A percentile compares a stretch with the other conserved stretches of the same genome.
Conservation (phyloP, 2,329 filamentous ascomycete species). For the Pseudocercospora cruenta region DNA sequence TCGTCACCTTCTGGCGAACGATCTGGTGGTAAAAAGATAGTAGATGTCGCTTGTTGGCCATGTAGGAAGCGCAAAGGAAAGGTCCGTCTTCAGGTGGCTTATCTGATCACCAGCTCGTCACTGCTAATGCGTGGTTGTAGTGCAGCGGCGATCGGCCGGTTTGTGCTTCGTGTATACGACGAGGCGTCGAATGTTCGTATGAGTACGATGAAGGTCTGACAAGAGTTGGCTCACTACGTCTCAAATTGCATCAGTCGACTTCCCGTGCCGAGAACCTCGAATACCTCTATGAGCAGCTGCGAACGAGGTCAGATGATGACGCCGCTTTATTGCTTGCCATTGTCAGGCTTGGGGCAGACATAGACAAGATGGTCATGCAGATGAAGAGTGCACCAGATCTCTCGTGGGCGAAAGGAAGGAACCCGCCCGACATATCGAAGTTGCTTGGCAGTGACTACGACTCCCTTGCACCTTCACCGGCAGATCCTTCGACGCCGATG, state of each 20-base stretch:
- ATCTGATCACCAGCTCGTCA: background rate
- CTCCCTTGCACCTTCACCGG: background rate
- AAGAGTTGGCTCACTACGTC: constrained; percentile 21
- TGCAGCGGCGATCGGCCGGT: constrained; percentile 24
- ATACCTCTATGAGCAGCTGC: constrained; percentile 27
- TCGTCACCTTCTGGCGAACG: constrained; percentile 6
- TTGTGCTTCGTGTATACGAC: constrained; percentile 21
- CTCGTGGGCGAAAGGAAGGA: constrained; percentile 4
- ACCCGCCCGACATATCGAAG: background rate
- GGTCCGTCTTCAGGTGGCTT: background rate
- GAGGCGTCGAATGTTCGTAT: constrained; percentile 26
- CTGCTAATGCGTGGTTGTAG: constrained; percentile 5
- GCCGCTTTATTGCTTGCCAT: constrained; percentile 26
- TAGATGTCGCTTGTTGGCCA: constrained; percentile 30
- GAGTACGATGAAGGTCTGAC: constrained; percentile 29
- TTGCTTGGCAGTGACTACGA: background rate
- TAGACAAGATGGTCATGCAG: constrained; percentile 25
- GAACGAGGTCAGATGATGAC: constrained; percentile 26
- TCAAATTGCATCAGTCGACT: constrained; percentile 21
- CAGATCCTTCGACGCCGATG: background rate
- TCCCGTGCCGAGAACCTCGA: constrained; percentile 24
- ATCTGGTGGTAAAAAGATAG: constrained; percentile 18
- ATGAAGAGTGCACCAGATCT: constrained; percentile 18
- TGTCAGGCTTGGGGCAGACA: constrained; percentile 25
- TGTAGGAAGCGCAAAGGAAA: constrained; percentile 29